These are phyloP conservation scores for Quillaja saponaria DNA, from an alignment of 306 rosid species.

Conservation along the genomic window DNA sequence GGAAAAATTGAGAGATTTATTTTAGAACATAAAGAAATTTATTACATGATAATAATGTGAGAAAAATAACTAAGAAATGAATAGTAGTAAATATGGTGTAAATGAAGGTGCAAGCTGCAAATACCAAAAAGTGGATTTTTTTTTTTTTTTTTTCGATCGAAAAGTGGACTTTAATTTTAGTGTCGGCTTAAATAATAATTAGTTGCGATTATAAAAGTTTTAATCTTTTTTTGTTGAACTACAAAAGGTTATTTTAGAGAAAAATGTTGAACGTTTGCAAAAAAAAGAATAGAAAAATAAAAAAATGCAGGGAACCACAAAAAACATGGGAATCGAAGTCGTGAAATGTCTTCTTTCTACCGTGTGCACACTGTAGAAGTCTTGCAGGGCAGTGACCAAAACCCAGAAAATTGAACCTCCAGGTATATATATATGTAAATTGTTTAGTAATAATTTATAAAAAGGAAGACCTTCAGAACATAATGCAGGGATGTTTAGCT, in stretches of 20 bases:
- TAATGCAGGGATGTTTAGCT: conserved; percentile 71
- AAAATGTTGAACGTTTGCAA: background rate
- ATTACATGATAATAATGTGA: background rate
- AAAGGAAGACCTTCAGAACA: conserved; percentile 26
- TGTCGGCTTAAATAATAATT: conserved; percentile 10
- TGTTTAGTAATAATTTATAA: background rate
- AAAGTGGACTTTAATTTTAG: background rate
- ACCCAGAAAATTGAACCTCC: background rate
- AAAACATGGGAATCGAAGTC: background rate
- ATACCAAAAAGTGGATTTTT: background rate
- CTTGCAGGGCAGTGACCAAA: conserved; percentile 15
- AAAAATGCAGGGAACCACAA: conserved; percentile 3
- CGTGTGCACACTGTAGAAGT: conserved; percentile 11
- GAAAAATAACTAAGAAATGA: background rate
- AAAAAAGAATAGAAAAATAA: too few relatives aligned
- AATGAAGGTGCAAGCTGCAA: background rate
- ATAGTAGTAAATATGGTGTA: too few relatives aligned
- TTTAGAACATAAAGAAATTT: too few relatives aligned
- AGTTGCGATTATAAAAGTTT: background rate
- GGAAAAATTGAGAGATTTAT: too few relatives aligned
- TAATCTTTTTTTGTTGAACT: background rate
- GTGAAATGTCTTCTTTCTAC: conserved; percentile 1
- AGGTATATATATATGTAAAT: too few relatives aligned
- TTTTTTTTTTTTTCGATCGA: background rate
- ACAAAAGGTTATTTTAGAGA: conserved; percentile 36